Evolutionary conservation across 805 yeast species (phyloP), one percentile per base, ranked within the genome.

Genomic region (Candida nanaspora): DNA sequence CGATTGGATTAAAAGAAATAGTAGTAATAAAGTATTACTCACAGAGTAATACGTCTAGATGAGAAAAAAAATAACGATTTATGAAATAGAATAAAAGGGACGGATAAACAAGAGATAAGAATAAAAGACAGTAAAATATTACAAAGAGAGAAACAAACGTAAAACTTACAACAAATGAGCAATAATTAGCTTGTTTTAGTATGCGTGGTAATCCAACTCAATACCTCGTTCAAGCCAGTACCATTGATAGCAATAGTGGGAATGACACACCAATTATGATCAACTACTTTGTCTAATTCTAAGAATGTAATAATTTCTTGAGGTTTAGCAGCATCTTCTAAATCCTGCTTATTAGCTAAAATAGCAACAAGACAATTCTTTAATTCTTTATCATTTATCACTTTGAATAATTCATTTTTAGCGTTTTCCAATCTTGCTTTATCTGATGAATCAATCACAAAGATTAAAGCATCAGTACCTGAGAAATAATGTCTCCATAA

Each of bases 401-500:
- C 86, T 52, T 87, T 74, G 61, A 72, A 76, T 51, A 89, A 68
- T 59, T 87, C 96, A 47, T 70, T 75, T 49, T 81, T 83, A 20
- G 93, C 83, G 60, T 84, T 93, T 39, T 77, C 80, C 50, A 89
- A 65, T 54, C 96, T 72, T 26, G 70, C 74, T 35, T 65, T 57
- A 62, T 88, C 95, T 7, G 84, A 77, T 6, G 87, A 75, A 63
- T 89, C 98, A 45, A 89, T 82, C 41, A 89, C 97, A 61, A 86
- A 89, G 41, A 89, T 86, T 43, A 89, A 72, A 9, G 95, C 96
- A 57, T 87, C 84, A 4, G 96, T 86, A 30, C 95, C 95, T 11
- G 95, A 85, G 63, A 84, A 87, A 65, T 89, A 89, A 59, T 89
- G 96, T 62, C 96, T 79, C 97, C 98, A 89, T 43, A 89, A 70